Evolutionary conservation across 495 filamentous ascomycete species (phyloP).

Genomic region (Usnea hakonensis): DNA sequence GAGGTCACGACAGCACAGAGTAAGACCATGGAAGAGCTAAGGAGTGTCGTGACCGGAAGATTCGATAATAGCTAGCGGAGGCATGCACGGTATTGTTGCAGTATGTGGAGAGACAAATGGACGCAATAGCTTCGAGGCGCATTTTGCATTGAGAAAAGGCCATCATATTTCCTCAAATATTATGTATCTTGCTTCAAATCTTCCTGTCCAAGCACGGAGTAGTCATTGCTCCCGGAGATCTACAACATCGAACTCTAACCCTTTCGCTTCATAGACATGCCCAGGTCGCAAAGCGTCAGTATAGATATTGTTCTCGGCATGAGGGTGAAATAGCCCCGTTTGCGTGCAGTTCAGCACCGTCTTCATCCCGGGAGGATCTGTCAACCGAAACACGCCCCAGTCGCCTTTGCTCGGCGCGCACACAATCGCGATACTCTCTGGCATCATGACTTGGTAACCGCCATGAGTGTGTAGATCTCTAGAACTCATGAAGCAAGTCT

Average conservation of each 20-base stretch:
- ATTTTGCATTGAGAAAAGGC: background rate
- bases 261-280: constrained; percentile 74
- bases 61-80: background rate
- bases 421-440: constrained; percentile 93
- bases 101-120: background rate
- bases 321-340: constrained; percentile 75
- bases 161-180: background rate
- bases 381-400: constrained; percentile 90
- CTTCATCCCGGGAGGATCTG: constrained; percentile 81
- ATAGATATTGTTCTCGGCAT: constrained; percentile 65
- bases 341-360: constrained; percentile 69
- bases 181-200: background rate
- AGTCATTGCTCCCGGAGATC: constrained; percentile 53
- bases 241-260: constrained; percentile 67
- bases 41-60: background rate
- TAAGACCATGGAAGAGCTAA: constrained; percentile 34
- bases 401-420: constrained; percentile 75
- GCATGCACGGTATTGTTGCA: background rate
- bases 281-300: constrained; percentile 74
- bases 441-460: constrained; percentile 88
- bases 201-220: background rate
- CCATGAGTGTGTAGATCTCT: constrained; percentile 87
- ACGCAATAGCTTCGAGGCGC: background rate
- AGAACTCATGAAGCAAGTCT: constrained; percentile 97
- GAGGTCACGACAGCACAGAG: constrained; percentile 50